These are phyloP conservation scores for Xylaria sp. DNA, from an alignment of 2,329 filamentous ascomycete species.

Conservation along the genomic window DNA sequence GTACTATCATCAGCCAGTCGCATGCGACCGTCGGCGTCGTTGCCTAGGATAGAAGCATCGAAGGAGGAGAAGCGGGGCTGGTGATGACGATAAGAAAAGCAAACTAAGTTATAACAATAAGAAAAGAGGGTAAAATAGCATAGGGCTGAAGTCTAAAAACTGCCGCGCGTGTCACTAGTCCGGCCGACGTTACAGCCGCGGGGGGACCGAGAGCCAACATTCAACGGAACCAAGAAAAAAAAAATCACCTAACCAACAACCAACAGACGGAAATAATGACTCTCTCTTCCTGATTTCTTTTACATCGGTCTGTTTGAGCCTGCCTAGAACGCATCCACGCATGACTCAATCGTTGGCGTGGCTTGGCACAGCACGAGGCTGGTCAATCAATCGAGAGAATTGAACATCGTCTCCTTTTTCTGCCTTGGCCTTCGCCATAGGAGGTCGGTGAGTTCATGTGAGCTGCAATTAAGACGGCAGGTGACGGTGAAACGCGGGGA, in stretches of 20 bases:
- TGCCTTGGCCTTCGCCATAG: not conserved
- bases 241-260: conserved; percentile 2
- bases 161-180: conserved; percentile 15
- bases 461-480: not conserved
- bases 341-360: not conserved
- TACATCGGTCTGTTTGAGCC: not conserved
- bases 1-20: too few species aligned
- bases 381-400: too few species aligned
- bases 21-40: too few species aligned
- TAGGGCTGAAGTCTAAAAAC: not conserved
- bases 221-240: not conserved
- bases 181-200: conserved; percentile 7
- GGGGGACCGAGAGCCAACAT: too few species aligned
- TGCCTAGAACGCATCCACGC: too few species aligned
- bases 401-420: too few species aligned
- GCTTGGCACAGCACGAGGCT: not conserved
- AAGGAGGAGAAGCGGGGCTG: not conserved
- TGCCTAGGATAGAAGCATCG: not conserved
- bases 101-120: too few species aligned
- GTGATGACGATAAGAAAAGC: too few species aligned
- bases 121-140: too few species aligned
- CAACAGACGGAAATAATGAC: not conserved
- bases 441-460: too few species aligned
- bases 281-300: not conserved
- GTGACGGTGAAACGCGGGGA: not conserved